These are phyloP conservation scores for Elaeis oleifera DNA, from an alignment of 202 grass and related monocot genomes.

Conservation along the genomic window DNA sequence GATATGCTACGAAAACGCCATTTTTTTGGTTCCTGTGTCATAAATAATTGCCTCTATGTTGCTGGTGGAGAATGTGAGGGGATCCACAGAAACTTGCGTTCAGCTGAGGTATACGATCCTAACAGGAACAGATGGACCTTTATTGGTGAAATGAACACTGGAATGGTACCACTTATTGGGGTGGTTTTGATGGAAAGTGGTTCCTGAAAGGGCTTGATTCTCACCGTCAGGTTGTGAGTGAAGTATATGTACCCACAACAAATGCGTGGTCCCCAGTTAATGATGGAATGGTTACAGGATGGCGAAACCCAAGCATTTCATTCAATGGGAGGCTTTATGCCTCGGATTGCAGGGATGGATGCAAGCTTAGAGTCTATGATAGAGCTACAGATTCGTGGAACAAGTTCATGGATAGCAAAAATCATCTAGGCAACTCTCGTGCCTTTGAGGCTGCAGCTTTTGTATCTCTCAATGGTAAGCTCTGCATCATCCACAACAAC, in stretches of 20 bases:
- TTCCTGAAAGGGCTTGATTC: constrained; percentile 66
- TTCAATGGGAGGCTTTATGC: constrained; percentile 64
- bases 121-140: constrained; percentile 65
- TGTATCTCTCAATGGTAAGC: constrained; percentile 65
- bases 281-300: constrained; percentile 65
- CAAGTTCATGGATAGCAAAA: constrained; percentile 62
- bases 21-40: constrained; percentile 73
- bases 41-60: constrained; percentile 74
- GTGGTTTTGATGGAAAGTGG: constrained; percentile 70
- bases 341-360: constrained; percentile 66
- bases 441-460: constrained; percentile 69
- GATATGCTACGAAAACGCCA: constrained; percentile 79
- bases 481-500: constrained; percentile 62
- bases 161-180: constrained; percentile 79
- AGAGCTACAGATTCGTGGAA: constrained; percentile 48
- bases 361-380: constrained; percentile 67
- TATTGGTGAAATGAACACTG: constrained; percentile 64
- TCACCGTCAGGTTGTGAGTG: constrained; percentile 55
- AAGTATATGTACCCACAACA: constrained; percentile 45
- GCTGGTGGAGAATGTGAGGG: constrained; percentile 81
- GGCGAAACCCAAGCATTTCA: constrained; percentile 62
- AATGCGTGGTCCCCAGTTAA: constrained; percentile 46
- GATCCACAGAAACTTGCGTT: constrained; percentile 62
- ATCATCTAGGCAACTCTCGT: constrained; percentile 53
- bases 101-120: constrained; percentile 70